phyloP scores from a whole-genome alignment of 306 rosid species.

The Leucaena leucocephala region DNA sequence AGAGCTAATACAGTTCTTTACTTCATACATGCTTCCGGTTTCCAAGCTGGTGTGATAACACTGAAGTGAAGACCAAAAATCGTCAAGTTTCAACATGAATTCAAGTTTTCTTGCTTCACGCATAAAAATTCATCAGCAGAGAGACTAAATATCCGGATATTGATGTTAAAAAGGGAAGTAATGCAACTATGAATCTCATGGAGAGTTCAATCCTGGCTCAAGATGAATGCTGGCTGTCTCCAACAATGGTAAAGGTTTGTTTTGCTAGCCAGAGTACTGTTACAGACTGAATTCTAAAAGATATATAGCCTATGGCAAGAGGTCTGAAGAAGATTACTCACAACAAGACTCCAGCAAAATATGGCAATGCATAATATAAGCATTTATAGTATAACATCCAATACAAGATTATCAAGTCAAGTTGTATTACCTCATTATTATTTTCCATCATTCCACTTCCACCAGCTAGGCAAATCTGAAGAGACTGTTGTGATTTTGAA shows the following conservation, averaged over 20 bases:
- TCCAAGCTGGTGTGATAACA: background rate
- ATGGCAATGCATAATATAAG: background rate
- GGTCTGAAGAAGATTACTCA: background rate
- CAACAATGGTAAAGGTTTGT: background rate
- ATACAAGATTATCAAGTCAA: slow-evolving; percentile 10
- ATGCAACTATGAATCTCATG: no score
- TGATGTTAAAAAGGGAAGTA: background rate
- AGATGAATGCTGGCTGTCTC: no score
- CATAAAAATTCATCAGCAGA: background rate
- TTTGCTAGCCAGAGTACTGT: background rate
- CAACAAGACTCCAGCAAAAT: background rate
- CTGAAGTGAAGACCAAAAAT: background rate
- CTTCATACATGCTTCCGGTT: background rate
- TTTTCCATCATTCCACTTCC: slow-evolving; percentile 52
- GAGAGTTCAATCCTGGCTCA: no score
- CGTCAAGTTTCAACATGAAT: background rate
- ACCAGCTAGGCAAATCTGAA: slow-evolving; percentile 51
- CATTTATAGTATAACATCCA: background rate
- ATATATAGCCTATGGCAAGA: background rate
- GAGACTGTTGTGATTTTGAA: slow-evolving; percentile 37
- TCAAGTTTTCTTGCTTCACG: background rate
- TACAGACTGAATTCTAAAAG: background rate
- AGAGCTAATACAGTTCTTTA: background rate
- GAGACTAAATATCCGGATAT: background rate
- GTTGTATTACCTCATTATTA: slow-evolving; percentile 53